phyloP scores from a whole-genome alignment of 2,329 filamentous ascomycete species.

The Chalaropsis thielavioides region DNA sequence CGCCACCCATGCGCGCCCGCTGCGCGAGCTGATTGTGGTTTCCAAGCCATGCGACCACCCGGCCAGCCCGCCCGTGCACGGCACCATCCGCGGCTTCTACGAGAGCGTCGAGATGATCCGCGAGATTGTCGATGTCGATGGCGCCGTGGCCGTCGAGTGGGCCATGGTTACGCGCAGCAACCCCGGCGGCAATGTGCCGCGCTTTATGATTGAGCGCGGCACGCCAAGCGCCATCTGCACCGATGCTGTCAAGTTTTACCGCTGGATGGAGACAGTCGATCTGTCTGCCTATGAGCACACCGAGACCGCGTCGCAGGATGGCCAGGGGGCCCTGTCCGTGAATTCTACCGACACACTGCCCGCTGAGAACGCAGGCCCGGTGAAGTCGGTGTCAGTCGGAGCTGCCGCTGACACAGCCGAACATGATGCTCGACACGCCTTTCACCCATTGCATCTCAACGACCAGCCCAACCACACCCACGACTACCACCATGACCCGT shows the following conservation, averaged over 20 bases:
- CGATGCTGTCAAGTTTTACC: conserved; percentile 67
- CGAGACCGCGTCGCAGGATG: background rate
- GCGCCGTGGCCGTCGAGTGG: conserved; percentile 50
- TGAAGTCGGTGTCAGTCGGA: background rate
- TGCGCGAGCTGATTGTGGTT: conserved; percentile 69
- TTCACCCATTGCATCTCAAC: background rate
- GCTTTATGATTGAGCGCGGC: conserved; percentile 81
- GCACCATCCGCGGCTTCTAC: conserved; percentile 72
- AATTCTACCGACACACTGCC: background rate
- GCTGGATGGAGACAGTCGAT: conserved; percentile 41
- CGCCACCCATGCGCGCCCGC: conserved; percentile 25
- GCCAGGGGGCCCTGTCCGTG: background rate
- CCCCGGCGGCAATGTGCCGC: conserved; percentile 73
- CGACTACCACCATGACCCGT: background rate
- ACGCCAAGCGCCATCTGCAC: conserved; percentile 67
- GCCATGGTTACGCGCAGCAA: conserved; percentile 85
- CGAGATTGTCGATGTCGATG: conserved; percentile 40
- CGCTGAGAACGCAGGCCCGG: background rate
- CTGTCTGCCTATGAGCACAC: conserved; percentile 7
- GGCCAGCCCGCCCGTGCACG: conserved; percentile 51
- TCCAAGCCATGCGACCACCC: conserved; percentile 73
- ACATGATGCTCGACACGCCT: background rate
- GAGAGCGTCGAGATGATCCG: conserved; percentile 86
- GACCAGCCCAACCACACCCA: background rate
- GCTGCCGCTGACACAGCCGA: background rate